These are phyloP conservation scores for Aureobasidium sp. DNA, from an alignment of 2,329 filamentous ascomycete species.

Conservation along the genomic window DNA sequence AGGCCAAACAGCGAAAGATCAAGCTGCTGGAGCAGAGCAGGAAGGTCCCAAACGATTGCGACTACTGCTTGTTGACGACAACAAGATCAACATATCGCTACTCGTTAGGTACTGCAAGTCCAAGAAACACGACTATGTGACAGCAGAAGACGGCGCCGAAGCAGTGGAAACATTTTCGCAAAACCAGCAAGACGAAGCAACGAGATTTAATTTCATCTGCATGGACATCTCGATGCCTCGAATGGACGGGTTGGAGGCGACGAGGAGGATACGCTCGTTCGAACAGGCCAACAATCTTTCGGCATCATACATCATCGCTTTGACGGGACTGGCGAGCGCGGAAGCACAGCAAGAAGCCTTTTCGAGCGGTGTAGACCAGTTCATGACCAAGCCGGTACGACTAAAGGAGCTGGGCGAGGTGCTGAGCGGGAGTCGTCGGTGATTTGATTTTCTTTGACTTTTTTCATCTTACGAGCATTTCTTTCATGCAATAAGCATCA, in stretches of 20 bases:
- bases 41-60: slow-evolving; percentile 18
- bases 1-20: not conserved
- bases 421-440: not conserved
- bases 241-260: slow-evolving; percentile 16
- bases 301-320: slow-evolving; percentile 21
- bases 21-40: not conserved
- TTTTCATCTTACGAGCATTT: not conserved
- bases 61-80: slow-evolving; percentile 27
- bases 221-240: slow-evolving; percentile 33
- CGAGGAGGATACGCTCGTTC: slow-evolving; percentile 16
- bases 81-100: slow-evolving; percentile 24
- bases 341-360: slow-evolving; percentile 25
- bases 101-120: slow-evolving; percentile 30
- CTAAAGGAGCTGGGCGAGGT: slow-evolving; percentile 14
- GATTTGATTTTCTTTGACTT: not conserved
- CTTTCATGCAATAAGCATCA: not conserved
- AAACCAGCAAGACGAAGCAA: not conserved
- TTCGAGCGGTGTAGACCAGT: slow-evolving; percentile 25
- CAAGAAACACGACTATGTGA: slow-evolving; percentile 31
- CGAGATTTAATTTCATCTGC: slow-evolving; percentile 35
- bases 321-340: slow-evolving; percentile 26
- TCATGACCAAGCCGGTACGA: slow-evolving; percentile 27
- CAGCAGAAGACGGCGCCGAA: slow-evolving; percentile 39
- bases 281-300: slow-evolving; percentile 14
- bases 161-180: slow-evolving; percentile 38